Base-by-base conservation (phyloP, 2,329 filamentous ascomycete genomes). In the Aplosporella prunicola region DNA sequence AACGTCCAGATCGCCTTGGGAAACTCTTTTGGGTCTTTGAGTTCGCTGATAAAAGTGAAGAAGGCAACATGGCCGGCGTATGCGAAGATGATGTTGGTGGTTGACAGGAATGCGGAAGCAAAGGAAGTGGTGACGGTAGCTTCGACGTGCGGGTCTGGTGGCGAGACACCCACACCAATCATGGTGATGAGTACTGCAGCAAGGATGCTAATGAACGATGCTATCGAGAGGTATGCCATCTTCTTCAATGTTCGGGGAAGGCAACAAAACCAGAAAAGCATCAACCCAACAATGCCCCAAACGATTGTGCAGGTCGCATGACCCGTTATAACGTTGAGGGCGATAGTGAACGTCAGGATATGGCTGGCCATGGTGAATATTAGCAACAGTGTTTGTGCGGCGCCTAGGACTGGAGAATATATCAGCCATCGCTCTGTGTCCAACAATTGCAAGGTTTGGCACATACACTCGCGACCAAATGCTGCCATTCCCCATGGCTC, bases 11-110 rank as follows among this genome's bases (percentile, higher is more conserved):
- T 69, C 6, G 78, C 72, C 54, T 78, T 78, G 30, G 69, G 66
- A 55, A 74, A 80, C 45, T 77, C 69, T 35, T 62, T 57, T 1
- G 78, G 76, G 31, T 74, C 63, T 49, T 71, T 68, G 53, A 84
- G 66, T 55, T 83, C 79, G 26, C 69, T 67, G 49, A 79, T 74
- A 52, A 83, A 71, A 43, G 66, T 68, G 56, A 81, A 81, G 61
- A 82, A 82, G 43, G 75, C 76, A n/a, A 77, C 73, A 50, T 80
- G 76, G 22, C 76, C 76, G 37, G 60, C 63, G 61, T 80, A 86
- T 39, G 81, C 79, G 43, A 85, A 76, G 43, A 82, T 68, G 36
- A 86, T 84, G 61, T 83, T 83, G 44, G 59, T 48, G 8, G 54
- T 51, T 7, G 56, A 32, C 22, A 41, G 39, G 22, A 47, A 64